Conservation (phyloP, 2,329 filamentous ascomycete genomes). For the Beauveria brongniartii region DNA sequence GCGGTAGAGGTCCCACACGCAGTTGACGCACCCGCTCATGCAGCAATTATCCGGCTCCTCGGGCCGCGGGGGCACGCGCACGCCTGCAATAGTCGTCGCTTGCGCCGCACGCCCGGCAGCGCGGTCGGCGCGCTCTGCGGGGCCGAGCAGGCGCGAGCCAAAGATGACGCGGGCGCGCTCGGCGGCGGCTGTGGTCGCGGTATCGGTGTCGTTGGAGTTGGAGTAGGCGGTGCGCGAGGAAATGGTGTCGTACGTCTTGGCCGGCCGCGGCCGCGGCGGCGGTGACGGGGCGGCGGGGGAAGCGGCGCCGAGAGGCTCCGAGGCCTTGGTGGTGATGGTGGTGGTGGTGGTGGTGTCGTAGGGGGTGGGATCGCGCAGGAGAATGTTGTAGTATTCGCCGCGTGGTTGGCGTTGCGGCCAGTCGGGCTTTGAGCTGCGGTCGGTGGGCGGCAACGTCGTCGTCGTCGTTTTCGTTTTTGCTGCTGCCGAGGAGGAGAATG, state of each 20-base stretch:
- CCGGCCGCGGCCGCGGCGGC: not conserved
- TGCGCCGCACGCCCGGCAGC: constrained; percentile 48
- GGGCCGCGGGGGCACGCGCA: constrained; percentile 75
- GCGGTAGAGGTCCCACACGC: constrained; percentile 86
- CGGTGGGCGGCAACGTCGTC: not conserved
- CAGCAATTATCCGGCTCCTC: constrained; percentile 96
- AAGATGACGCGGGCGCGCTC: constrained; percentile 65
- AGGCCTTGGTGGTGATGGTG: not conserved
- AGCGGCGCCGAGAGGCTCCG: not conserved
- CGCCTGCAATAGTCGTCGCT: constrained; percentile 63
- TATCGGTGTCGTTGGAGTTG: constrained; percentile 16
- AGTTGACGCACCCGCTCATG: constrained; percentile 97
- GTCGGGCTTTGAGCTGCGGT: not conserved
- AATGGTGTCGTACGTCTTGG: constrained; percentile 4
- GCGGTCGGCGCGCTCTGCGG: constrained; percentile 57
- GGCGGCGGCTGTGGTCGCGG: constrained; percentile 35
- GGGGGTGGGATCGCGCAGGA: constrained; percentile 6
- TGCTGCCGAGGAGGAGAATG: not conserved
- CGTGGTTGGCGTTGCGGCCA: constrained; percentile 7
- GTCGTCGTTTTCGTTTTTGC: not conserved
- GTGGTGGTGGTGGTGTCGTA: not conserved
- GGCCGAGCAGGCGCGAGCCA: constrained; percentile 68
- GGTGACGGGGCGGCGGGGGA: not conserved
- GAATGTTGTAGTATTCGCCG: constrained; percentile 12
- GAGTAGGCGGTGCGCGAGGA: constrained; percentile 6